Percentiles rank a stretch among this genome's conserved stretches.
Conservation (phyloP, 257 asterid genomes). For the Nicotiana paniculata region DNA sequence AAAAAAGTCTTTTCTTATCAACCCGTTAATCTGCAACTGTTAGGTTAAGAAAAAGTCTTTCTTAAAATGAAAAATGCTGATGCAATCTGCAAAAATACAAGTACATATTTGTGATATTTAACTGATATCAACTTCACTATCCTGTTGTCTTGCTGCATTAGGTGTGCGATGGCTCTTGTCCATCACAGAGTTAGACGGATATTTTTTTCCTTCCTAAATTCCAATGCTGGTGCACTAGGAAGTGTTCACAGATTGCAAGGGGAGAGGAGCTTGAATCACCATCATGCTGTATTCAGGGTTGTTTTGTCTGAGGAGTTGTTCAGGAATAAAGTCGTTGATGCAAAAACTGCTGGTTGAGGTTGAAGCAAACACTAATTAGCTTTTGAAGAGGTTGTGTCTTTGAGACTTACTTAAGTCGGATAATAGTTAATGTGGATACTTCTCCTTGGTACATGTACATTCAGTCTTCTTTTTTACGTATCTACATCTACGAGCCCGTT, state of each 20-base stretch:
- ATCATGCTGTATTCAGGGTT: slow-evolving; percentile 84
- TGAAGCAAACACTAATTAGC: neutral
- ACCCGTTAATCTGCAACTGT: too few relatives aligned
- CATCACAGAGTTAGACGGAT: slow-evolving; percentile 87
- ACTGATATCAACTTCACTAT: neutral
- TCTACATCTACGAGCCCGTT: neutral
- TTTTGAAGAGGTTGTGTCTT: neutral
- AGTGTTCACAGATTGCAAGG: slow-evolving; percentile 85
- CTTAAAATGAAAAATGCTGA: too few relatives aligned
- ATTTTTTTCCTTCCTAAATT: slow-evolving; percentile 68
- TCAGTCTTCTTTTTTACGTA: neutral
- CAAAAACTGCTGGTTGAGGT: neutral
- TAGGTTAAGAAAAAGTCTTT: too few relatives aligned
- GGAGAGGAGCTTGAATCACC: slow-evolving; percentile 87
- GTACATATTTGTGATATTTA: neutral
- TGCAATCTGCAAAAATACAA: neutral
- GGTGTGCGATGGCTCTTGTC: slow-evolving; percentile 98
- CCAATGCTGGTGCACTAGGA: slow-evolving; percentile 73
- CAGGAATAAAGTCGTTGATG: slow-evolving; percentile 9
- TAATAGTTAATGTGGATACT: neutral
- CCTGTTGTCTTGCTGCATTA: neutral
- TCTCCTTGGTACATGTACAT: neutral
- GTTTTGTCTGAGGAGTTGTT: slow-evolving; percentile 42
- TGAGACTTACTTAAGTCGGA: neutral
- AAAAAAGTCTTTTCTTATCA: too few relatives aligned